Percentiles rank a stretch among this genome's conserved stretches.
phyloP scores from a whole-genome alignment of 768 basidiomycete species.

The Leccinum obscurum region DNA sequence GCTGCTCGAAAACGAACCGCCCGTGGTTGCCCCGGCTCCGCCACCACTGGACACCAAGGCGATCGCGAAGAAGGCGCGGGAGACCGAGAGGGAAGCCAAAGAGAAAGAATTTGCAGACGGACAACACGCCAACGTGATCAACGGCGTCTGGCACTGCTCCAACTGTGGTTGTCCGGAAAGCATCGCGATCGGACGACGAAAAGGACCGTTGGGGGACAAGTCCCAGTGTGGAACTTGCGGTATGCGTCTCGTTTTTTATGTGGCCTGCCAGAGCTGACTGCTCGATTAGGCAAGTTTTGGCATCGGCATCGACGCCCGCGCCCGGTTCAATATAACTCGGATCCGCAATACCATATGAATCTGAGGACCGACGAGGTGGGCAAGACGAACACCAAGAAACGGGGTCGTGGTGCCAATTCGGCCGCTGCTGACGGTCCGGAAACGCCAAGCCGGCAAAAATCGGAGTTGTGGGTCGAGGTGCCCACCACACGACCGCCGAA shows the following conservation, averaged over 20 bases:
- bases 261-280: conserved; percentile 2
- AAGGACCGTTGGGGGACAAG: conserved; percentile 88
- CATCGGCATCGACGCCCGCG: conserved; percentile 81
- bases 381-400: conserved; percentile 57
- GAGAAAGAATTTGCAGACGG: conserved; percentile 82
- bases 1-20: conserved; percentile 63
- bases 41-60: conserved; percentile 49
- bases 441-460: conserved; percentile 48
- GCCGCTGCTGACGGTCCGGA: conserved; percentile 43
- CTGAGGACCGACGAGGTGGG: conserved; percentile 58
- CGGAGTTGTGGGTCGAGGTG: conserved; percentile 38
- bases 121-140: conserved; percentile 76
- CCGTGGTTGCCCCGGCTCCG: conserved; percentile 33
- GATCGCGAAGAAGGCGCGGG: conserved; percentile 63
- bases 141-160: conserved; percentile 93
- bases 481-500: conserved; percentile 34
- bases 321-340: conserved; percentile 77
- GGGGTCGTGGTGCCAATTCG: conserved; percentile 30
- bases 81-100: conserved; percentile 79
- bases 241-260: conserved; percentile 39
- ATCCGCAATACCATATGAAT: conserved; percentile 67
- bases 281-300: conserved; percentile 79
- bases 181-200: conserved; percentile 82
- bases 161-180: conserved; percentile 91
- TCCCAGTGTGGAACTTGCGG: conserved; percentile 92